Conservation (phyloP, 371 early-diverging fungal genomes). For the Mortierella sp. region DNA sequence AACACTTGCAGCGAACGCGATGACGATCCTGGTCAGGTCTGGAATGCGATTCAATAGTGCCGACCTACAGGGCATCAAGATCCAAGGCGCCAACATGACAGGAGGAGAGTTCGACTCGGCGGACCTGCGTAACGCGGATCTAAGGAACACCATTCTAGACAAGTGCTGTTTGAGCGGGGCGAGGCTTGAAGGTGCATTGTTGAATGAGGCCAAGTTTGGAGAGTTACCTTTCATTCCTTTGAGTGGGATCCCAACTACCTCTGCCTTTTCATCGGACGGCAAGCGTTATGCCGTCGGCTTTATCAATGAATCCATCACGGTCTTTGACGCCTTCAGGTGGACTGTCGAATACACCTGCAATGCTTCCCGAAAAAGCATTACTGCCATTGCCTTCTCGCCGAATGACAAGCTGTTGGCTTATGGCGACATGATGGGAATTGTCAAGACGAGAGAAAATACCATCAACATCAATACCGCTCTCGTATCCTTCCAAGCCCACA, state of each 20-base stretch:
- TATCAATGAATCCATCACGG: background rate
- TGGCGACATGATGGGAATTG: no score
- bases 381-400: background rate
- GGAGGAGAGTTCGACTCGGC: conserved; percentile 6
- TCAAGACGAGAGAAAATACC: no score
- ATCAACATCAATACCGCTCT: no score
- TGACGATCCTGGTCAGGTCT: conserved; percentile 1
- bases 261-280: background rate
- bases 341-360: background rate
- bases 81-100: background rate
- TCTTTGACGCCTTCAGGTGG: background rate
- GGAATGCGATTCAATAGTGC: background rate
- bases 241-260: background rate
- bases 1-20: background rate
- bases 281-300: background rate
- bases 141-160: background rate
- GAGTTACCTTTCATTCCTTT: no score
- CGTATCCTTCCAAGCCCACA: background rate
- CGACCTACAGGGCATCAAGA: background rate
- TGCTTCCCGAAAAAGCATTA: background rate
- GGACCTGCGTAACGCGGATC: background rate
- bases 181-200: background rate
- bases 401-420: no score
- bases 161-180: background rate
- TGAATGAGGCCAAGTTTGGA: background rate